Percentiles rank a stretch among this genome's conserved stretches.
Evolutionary conservation across 1,284 basidiomycete species (phyloP).

Genomic region (Golubevia pallescens): DNA sequence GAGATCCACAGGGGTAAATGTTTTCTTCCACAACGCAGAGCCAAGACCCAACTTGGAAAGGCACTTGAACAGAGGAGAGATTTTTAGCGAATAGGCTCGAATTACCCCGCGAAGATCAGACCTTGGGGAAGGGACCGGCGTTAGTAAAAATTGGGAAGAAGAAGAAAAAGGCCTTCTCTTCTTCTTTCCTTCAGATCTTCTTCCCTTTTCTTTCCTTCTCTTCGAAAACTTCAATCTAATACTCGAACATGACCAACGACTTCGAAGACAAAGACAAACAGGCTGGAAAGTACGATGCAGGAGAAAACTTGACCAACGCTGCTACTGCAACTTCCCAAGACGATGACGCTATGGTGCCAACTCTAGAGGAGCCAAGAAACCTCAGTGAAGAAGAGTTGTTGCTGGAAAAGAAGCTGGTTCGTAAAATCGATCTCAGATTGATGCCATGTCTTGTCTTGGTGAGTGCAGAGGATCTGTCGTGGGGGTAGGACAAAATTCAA

Average conservation of each 20-base stretch:
- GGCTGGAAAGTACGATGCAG: not conserved
- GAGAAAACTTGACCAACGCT: not conserved
- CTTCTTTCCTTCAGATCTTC: constrained; percentile 2
- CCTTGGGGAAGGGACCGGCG: no score
- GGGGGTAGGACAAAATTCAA: no score
- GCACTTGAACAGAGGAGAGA: no score
- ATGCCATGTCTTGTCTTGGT: constrained; percentile 1
- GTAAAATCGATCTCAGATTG: constrained; percentile 4
- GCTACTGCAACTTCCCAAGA: not conserved
- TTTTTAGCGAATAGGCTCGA: no score
- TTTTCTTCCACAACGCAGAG: no score
- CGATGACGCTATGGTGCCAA: not conserved
- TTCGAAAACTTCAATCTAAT: not conserved
- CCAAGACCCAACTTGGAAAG: no score
- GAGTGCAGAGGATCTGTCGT: constrained; percentile 12
- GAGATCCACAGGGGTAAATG: no score
- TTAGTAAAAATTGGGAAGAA: no score
- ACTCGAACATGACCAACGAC: not conserved
- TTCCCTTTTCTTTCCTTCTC: constrained; percentile 2
- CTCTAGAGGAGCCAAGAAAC: constrained; percentile 1
- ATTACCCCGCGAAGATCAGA: no score
- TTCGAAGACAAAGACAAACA: not conserved
- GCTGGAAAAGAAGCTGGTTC: constrained; percentile 1
- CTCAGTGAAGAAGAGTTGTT: not conserved
- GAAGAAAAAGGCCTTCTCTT: no score